These are phyloP conservation scores for Xylaria flabelliformis DNA, from an alignment of 495 filamentous ascomycete genomes.

Conservation along the genomic window DNA sequence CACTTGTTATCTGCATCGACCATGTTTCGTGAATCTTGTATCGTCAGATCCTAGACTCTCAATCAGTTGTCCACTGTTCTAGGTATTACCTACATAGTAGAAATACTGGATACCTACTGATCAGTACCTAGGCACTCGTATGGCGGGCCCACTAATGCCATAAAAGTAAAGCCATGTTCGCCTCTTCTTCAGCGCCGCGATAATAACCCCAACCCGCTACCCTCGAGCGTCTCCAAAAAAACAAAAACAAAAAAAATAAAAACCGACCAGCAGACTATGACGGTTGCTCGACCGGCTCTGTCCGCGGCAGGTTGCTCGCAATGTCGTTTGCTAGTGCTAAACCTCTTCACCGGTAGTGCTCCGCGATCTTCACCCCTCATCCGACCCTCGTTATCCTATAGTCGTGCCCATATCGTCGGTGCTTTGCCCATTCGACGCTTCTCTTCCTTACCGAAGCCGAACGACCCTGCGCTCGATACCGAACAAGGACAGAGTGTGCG, in stretches of 20 bases:
- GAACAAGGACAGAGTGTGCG: not conserved
- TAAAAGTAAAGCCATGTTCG: not conserved
- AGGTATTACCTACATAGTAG: too few relatives aligned
- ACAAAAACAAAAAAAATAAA: too few relatives aligned
- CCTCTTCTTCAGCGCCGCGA: not conserved
- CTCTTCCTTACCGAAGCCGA: conserved; percentile 30
- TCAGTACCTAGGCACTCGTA: not conserved
- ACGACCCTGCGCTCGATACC: conserved; percentile 6
- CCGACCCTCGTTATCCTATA: conserved; percentile 14
- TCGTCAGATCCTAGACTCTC: too few relatives aligned
- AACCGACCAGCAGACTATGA: conserved; percentile 16
- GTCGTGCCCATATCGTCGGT: conserved; percentile 14
- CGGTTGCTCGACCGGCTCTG: conserved; percentile 22
- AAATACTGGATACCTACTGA: too few relatives aligned
- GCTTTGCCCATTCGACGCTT: conserved; percentile 30
- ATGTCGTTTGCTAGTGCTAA: conserved; percentile 36
- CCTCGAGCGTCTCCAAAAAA: not conserved
- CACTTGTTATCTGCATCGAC: not conserved
- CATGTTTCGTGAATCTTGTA: too few relatives aligned
- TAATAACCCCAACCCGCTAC: not conserved
- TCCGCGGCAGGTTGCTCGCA: conserved; percentile 38
- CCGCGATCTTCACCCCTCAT: conserved; percentile 24
- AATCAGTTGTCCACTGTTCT: too few relatives aligned
- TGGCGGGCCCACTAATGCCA: not conserved
- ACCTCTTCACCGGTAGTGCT: conserved; percentile 33